Percentiles rank a stretch among this genome's conserved stretches.
Conservation (phyloP, 345 rosid species). For the Eutrema japonicum region DNA sequence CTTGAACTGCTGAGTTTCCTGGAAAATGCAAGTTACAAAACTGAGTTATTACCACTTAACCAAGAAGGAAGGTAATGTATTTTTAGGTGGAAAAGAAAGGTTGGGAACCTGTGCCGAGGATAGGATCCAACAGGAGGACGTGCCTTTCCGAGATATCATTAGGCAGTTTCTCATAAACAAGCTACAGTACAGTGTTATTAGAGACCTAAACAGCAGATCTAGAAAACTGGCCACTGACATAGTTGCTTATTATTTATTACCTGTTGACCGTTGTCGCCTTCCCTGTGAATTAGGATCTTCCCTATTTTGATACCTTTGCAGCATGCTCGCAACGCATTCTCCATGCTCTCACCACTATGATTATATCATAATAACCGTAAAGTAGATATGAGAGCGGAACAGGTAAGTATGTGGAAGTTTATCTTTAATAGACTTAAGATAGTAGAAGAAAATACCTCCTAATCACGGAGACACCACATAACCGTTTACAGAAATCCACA, state of each 20-base stretch:
- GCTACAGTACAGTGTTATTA: constrained; percentile 47
- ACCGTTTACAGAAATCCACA: constrained; percentile 92
- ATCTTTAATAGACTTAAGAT: constrained; percentile 12
- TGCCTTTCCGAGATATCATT: constrained; percentile 87
- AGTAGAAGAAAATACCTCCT: constrained; percentile 65
- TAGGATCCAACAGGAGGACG: constrained; percentile 87
- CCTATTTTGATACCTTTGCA: constrained; percentile 97
- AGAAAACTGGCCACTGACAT: background rate
- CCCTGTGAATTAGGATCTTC: constrained; percentile 91
- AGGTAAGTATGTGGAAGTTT: background rate
- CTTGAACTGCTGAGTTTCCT: constrained; percentile 95
- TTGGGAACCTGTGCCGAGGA: constrained; percentile 85
- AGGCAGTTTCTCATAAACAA: constrained; percentile 86
- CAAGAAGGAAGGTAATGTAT: background rate
- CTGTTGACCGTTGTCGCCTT: constrained; percentile 94
- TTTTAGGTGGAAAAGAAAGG: constrained; percentile 7
- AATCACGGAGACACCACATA: constrained; percentile 90
- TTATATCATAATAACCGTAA: background rate
- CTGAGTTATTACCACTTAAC: background rate
- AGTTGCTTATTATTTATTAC: constrained; percentile 45
- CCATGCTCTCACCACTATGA: constrained; percentile 94
- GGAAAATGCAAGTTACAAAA: constrained; percentile 20
- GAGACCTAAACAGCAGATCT: background rate
- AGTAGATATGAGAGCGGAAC: background rate
- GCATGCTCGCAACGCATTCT: constrained; percentile 92